Conservation (phyloP, 2,329 filamentous ascomycete genomes). For the Rutstroemia sp. region DNA sequence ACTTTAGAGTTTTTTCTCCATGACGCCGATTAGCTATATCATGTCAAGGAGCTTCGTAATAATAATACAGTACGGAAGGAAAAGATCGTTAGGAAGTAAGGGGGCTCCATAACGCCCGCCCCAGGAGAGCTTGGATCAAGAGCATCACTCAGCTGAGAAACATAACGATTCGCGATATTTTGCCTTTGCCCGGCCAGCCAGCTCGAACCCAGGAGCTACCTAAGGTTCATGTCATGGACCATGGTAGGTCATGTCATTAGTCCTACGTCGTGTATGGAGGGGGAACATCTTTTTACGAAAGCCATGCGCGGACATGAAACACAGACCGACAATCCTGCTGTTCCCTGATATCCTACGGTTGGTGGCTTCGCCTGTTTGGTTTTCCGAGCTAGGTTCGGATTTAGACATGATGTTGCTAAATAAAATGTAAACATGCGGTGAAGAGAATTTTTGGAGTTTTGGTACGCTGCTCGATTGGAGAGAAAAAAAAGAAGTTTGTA, state of each 20-base stretch:
- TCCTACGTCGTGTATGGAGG: background rate
- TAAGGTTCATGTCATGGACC: too few relatives aligned
- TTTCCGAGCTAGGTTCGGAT: background rate
- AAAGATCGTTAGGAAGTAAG: too few relatives aligned
- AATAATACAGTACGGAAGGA: too few relatives aligned
- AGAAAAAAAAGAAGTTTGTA: background rate
- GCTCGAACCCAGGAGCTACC: too few relatives aligned
- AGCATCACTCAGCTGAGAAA: too few relatives aligned
- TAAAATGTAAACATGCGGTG: conserved; percentile 5
- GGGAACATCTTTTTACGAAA: background rate
- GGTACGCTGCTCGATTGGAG: background rate
- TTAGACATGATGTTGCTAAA: background rate
- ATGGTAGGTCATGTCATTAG: too few relatives aligned
- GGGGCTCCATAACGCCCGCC: too few relatives aligned
- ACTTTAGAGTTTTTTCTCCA: background rate
- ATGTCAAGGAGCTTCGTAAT: too few relatives aligned
- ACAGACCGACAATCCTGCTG: background rate
- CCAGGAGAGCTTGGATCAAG: too few relatives aligned
- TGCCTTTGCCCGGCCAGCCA: too few relatives aligned
- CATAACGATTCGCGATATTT: too few relatives aligned
- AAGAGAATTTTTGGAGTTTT: background rate
- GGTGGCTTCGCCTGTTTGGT: background rate
- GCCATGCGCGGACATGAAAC: background rate
- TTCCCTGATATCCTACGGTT: background rate
- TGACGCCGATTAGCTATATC: too few relatives aligned